Percentiles rank a stretch among this genome's conserved stretches.
Evolutionary conservation across 345 rosid genomes (phyloP).

Genomic region (Camelina laxa): DNA sequence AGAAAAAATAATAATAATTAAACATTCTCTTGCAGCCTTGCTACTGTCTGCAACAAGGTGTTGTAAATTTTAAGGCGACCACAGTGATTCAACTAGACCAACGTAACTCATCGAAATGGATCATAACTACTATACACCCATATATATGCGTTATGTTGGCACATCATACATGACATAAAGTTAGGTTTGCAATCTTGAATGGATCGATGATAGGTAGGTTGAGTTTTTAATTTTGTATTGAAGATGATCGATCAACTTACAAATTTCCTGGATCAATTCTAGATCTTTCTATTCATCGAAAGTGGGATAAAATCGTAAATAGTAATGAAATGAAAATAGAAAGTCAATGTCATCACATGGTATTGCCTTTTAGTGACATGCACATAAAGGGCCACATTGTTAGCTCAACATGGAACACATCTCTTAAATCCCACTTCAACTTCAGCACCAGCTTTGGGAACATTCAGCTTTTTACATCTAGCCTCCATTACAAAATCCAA

Average conservation of each 20-base stretch:
- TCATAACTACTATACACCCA: neutral
- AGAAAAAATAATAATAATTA: too few relatives aligned
- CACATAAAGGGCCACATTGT: slow-evolving; percentile 67
- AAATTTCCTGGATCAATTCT: neutral
- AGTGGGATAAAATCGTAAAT: neutral
- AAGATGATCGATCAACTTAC: slow-evolving; percentile 8
- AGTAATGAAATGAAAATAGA: slow-evolving; percentile 17
- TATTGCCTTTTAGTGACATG: slow-evolving; percentile 57
- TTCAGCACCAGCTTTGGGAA: slow-evolving; percentile 64
- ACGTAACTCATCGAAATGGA: neutral
- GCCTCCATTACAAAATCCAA: slow-evolving; percentile 3
- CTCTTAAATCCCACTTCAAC: slow-evolving; percentile 62
- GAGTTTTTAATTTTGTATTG: neutral
- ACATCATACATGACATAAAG: neutral
- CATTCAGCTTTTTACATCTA: slow-evolving; percentile 32
- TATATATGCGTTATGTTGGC: neutral
- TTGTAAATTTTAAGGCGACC: neutral
- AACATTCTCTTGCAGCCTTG: neutral
- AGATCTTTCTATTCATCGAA: neutral
- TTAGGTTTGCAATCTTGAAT: neutral
- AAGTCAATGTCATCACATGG: slow-evolving; percentile 64
- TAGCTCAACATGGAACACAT: slow-evolving; percentile 54
- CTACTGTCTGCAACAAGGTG: neutral
- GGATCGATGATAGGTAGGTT: neutral
- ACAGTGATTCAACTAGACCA: neutral